Conservation (phyloP, 2,329 filamentous ascomycete species). For the Niveomyces coronatus region DNA sequence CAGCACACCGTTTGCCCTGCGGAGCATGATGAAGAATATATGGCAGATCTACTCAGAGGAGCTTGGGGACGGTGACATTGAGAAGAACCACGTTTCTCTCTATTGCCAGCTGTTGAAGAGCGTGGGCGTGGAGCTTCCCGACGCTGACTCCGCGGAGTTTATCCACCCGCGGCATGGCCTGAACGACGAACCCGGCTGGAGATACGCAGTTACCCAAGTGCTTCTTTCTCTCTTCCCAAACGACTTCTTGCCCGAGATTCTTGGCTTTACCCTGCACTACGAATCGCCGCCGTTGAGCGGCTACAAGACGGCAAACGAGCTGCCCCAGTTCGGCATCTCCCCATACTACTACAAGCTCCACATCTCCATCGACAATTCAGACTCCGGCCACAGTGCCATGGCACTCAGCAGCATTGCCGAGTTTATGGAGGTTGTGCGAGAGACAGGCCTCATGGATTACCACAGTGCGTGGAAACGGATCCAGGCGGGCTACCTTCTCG, state of each 20-base stretch:
- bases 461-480: neutral
- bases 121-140: constrained; percentile 7
- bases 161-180: constrained; percentile 6
- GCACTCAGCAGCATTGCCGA: neutral
- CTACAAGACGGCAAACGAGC: constrained; percentile 24
- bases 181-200: constrained; percentile 22
- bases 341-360: neutral
- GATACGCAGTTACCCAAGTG: constrained; percentile 33
- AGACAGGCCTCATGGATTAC: neutral
- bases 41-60: constrained; percentile 42
- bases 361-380: neutral
- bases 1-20: constrained; percentile 30
- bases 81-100: constrained; percentile 33
- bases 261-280: constrained; percentile 41
- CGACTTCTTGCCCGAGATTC: constrained; percentile 38
- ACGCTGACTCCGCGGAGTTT: constrained; percentile 10
- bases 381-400: neutral
- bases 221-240: constrained; percentile 35
- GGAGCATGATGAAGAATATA: constrained; percentile 18
- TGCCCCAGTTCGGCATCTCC: constrained; percentile 29
- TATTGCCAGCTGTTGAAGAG: constrained; percentile 19
- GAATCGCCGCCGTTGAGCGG: constrained; percentile 27
- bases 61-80: constrained; percentile 36
- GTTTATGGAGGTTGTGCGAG: neutral
- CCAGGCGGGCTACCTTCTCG: neutral